Base-by-base conservation (phyloP, 2,329 filamentous ascomycete species). In the Fusarium musae region DNA sequence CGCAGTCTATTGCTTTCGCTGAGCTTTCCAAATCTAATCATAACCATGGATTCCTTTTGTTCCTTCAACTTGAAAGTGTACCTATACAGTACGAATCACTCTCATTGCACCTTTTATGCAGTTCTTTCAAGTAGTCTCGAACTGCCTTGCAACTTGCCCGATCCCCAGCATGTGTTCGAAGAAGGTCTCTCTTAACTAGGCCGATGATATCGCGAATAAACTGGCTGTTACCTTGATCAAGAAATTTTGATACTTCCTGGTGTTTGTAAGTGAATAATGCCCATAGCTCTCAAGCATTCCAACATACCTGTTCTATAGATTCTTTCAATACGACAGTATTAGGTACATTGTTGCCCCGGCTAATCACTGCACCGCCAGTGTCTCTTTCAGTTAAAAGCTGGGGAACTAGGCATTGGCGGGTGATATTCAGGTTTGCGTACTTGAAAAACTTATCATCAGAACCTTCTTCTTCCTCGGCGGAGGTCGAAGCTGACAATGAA, bases 341-440 rank as follows among this genome's bases (percentile, higher is more conserved):
- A 13, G 30, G 5, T 5, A 21, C 12, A 30, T 21, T 6, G 3
- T 15, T 13, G 21, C 11, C 28, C 13, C 7, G 44, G 5, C 26
- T 1, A 5, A 6, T 15, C 6, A 5, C 9, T 11, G 1, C 26
- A 47, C 26, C 8, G 4, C 16, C 26, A 28, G 17, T 0, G 7
- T 0, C 2, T 9, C 11, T 8, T 46, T 28, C 23, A 19, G 0
- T 6, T 12, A 10, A 21, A 4, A 5, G 12, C 5, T 15, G 17
- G 5, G 17, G 11, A 28, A 9, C 23, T 19, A 28, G 23, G 9
- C 3, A 12, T 32, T 5, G 15, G 3, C 13, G 10, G 6, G 47
- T 17, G 10, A 28, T 10, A 32, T 34, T 23, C 11, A 17, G 23
- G 30, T 34, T 26, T 3, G 3, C 2, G 2, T 7, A 9, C 30